Base-by-base conservation (phyloP, 2,329 filamentous ascomycete genomes). In the Scortechinia acanthostroma region DNA sequence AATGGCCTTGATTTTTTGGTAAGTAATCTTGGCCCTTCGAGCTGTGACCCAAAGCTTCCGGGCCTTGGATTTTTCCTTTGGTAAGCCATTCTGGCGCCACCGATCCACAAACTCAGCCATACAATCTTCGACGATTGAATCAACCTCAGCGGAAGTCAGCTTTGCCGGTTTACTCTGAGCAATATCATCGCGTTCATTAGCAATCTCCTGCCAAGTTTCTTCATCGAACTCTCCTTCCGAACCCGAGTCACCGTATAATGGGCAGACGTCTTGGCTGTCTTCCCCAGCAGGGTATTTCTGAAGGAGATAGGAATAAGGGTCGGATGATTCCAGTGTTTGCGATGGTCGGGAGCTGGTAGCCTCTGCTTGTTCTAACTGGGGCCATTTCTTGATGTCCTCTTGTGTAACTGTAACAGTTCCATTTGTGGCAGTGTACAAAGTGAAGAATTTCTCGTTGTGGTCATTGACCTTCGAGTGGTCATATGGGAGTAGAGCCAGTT, bases 241-340 rank as follows among this genome's bases (percentile, higher is more conserved):
- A n/a, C 25, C 25, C 10, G 25, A 30, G 10, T 30, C 25, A 30
- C 25, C 25, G n/a, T 30, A 30, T 30, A 30, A 10, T n/a, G 25
- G 25, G 25, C 25, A 30, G n/a, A n/a, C 25, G 25, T 30, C 25
- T 30, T 10, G 25, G n/a, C 10, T n/a, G n/a, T 30, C 25, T 30
- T 30, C 25, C n/a, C n/a, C 25, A 30, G n/a, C 25, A 30, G 25
- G 25, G 25, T 30, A 30, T n/a, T 30, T 30, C 25, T 30, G 25
- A n/a, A 30, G 25, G 25, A 30, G 25, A 30, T 30, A 30, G 25
- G 25, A 10, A 30, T 10, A 30, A 10, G 25, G 25, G n/a, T 30
- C 25, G n/a, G 25, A 30, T n/a, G 25, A n/a, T 10, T n/a, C 10
- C 25, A 30, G 25, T 10, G 10, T 30, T n/a, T 30, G 10, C n/a